Conservation (phyloP, 139 green algal genomes). For the Microglena sp. region DNA sequence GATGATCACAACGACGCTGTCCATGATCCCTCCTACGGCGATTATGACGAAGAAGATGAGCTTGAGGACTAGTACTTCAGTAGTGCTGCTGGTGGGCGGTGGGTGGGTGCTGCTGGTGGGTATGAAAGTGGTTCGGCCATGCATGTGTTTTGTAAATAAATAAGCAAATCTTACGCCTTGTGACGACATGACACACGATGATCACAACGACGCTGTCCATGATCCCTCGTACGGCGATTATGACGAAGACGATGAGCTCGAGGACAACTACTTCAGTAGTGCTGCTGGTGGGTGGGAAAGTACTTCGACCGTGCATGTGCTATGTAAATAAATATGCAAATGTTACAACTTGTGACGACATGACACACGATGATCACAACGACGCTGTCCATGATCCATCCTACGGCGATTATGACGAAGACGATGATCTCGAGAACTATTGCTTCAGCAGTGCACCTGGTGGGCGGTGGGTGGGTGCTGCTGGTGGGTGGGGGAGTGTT, state of each 20-base stretch:
- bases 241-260: slow-evolving; percentile 47
- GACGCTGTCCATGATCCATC: not conserved
- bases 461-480: not conserved
- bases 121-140: too few relatives aligned
- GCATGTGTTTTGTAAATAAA: too few relatives aligned
- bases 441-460: too few relatives aligned
- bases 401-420: too few relatives aligned
- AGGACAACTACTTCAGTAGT: slow-evolving; percentile 63
- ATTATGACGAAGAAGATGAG: not conserved
- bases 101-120: not conserved
- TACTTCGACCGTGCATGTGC: not conserved
- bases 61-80: not conserved
- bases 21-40: not conserved
- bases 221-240: too few relatives aligned
- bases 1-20: too few relatives aligned
- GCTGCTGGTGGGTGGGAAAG: slow-evolving; percentile 30
- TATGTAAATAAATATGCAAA: not conserved
- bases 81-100: not conserved
- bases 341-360: too few relatives aligned
- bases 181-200: too few relatives aligned
- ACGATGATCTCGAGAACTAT: not conserved
- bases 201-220: too few relatives aligned
- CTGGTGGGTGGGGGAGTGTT: too few relatives aligned
- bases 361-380: too few relatives aligned
- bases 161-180: too few relatives aligned